Conservation (phyloP, 805 yeast genomes). For the Schwanniomyces polymorphus region DNA sequence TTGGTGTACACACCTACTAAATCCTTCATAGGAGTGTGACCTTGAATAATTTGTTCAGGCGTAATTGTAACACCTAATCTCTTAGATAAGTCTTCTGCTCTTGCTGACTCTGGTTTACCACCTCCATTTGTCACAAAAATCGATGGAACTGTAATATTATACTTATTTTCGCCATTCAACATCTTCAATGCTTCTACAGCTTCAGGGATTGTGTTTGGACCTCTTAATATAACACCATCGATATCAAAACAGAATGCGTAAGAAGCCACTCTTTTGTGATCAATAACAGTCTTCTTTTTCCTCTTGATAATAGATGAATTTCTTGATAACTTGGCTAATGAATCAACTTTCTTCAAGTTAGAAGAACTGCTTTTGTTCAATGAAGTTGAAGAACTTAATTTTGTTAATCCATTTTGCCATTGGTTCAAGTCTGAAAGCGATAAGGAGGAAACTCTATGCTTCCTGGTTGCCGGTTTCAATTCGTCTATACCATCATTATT, state of each 20-base stretch:
- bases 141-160: slow-evolving; percentile 78
- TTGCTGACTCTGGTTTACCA: slow-evolving; percentile 74
- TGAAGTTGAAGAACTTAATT: slow-evolving; percentile 35
- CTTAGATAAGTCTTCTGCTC: slow-evolving; percentile 69
- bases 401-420: slow-evolving; percentile 54
- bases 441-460: slow-evolving; percentile 62
- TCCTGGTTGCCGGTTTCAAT: slow-evolving; percentile 60
- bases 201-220: slow-evolving; percentile 81
- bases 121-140: slow-evolving; percentile 91
- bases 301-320: slow-evolving; percentile 46
- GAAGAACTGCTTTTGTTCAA: slow-evolving; percentile 33
- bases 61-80: slow-evolving; percentile 62
- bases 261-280: slow-evolving; percentile 72
- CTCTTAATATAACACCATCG: slow-evolving; percentile 86
- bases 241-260: slow-evolving; percentile 92
- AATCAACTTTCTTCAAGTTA: slow-evolving; percentile 43
- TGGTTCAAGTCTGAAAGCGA: slow-evolving; percentile 66
- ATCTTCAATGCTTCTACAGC: slow-evolving; percentile 71
- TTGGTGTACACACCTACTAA: slow-evolving; percentile 65
- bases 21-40: slow-evolving; percentile 92
- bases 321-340: slow-evolving; percentile 45
- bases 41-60: slow-evolving; percentile 83
- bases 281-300: slow-evolving; percentile 54
- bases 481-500: slow-evolving; percentile 75
- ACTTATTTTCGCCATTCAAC: slow-evolving; percentile 75